phyloP scores from a whole-genome alignment of 805 yeast species.

The baker's yeast (Saccharomyces cerevisiae) region DNA sequence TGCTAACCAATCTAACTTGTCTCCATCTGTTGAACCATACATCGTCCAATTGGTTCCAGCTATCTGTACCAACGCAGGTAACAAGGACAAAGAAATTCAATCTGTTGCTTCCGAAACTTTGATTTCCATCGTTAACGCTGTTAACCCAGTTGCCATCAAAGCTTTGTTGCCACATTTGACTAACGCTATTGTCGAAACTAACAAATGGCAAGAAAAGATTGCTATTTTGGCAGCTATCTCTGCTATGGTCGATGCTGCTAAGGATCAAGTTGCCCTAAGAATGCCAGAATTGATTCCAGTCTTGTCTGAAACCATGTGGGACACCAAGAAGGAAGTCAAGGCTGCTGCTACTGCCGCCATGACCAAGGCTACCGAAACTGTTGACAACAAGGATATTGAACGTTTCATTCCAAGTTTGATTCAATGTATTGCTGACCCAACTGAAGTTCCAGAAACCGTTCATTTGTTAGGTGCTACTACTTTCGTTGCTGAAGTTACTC shows the following conservation, averaged over 20 bases:
- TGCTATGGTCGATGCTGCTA: conserved; percentile 86
- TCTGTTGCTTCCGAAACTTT: conserved; percentile 70
- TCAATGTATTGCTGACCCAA: conserved; percentile 93
- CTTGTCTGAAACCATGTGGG: conserved; percentile 99
- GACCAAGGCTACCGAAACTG: conserved; percentile 93
- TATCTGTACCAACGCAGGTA: conserved; percentile 77
- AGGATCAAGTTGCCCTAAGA: conserved; percentile 92
- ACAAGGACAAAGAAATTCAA: conserved; percentile 73
- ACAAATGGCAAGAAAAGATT: conserved; percentile 98
- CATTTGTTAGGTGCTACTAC: conserved; percentile 99
- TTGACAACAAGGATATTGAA: conserved; percentile 99
- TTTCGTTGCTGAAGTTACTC: conserved; percentile 98
- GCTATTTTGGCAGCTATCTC: conserved; percentile 80
- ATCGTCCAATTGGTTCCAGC: conserved; percentile 67
- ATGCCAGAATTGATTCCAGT: conserved; percentile 99
- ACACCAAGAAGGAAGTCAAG: conserved; percentile 97
- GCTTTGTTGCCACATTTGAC: conserved; percentile 76
- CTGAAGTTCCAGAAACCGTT: conserved; percentile 97
- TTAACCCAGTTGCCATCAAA: conserved; percentile 93
- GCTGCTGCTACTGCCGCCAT: conserved; percentile 92
- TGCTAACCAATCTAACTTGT: conserved; percentile 66
- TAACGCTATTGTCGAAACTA: conserved; percentile 54
- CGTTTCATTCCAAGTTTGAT: conserved; percentile 97
- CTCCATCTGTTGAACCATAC: conserved; percentile 94
- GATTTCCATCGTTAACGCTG: conserved; percentile 64